Evolutionary conservation across 768 basidiomycete genomes (phyloP).

Genomic region (Lentinula detonsa): DNA sequence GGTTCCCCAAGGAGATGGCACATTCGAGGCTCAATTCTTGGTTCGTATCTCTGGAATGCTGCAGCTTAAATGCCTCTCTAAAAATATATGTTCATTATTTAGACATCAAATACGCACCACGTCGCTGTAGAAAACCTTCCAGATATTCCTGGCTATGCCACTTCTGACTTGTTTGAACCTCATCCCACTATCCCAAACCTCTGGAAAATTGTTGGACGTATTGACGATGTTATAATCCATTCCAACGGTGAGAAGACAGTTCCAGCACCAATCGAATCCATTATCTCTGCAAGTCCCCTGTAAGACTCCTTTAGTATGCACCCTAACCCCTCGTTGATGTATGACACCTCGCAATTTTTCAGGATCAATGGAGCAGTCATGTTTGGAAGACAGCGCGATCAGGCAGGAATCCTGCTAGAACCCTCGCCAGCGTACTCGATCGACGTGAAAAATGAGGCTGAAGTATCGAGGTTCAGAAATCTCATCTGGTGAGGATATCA

Average conservation of each 20-base stretch:
- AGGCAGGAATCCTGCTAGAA: constrained; percentile 26
- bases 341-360: neutral
- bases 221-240: constrained; percentile 24
- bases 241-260: constrained; percentile 26
- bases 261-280: constrained; percentile 20
- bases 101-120: constrained; percentile 14
- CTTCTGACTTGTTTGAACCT: constrained; percentile 34
- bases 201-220: constrained; percentile 32
- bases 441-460: constrained; percentile 14
- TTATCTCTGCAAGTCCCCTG: constrained; percentile 18
- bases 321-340: constrained; percentile 15
- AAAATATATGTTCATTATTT: neutral
- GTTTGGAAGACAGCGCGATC: constrained; percentile 32
- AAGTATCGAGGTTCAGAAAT: constrained; percentile 18
- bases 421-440: constrained; percentile 20
- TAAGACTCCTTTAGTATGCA: constrained; percentile 13
- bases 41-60: neutral
- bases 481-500: constrained; percentile 23
- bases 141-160: constrained; percentile 31
- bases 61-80: neutral
- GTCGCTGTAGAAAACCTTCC: constrained; percentile 17
- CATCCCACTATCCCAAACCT: constrained; percentile 36
- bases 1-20: constrained; percentile 8
- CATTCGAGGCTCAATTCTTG: constrained; percentile 5
- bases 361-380: constrained; percentile 29